A percentile compares a stretch with the other conserved stretches of the same genome.
Conservation (phyloP, 1,284 basidiomycete species). For the Ustilago tritici region DNA sequence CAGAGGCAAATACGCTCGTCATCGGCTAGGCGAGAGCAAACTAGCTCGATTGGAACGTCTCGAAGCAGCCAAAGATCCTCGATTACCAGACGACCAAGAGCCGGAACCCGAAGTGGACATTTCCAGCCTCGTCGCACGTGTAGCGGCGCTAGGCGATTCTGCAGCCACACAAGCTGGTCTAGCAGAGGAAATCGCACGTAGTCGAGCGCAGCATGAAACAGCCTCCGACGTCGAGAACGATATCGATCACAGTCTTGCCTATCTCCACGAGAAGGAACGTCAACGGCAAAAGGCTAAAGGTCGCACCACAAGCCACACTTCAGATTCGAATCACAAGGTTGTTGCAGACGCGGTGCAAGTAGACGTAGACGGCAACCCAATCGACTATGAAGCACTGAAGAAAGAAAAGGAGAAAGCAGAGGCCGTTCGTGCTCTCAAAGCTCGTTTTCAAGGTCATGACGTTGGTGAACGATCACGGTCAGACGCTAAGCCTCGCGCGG, state of each 20-base stretch:
- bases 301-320: conserved; percentile 4
- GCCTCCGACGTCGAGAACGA: conserved; percentile 57
- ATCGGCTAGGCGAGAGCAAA: conserved; percentile 57
- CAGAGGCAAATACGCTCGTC: conserved; percentile 54
- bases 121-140: conserved; percentile 51
- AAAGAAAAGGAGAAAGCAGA: conserved; percentile 61
- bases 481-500: conserved; percentile 13
- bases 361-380: conserved; percentile 35
- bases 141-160: conserved; percentile 52
- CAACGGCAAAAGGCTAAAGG: conserved; percentile 43
- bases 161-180: conserved; percentile 40
- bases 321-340: conserved; percentile 4
- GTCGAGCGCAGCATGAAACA: conserved; percentile 43
- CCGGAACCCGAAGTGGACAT: conserved; percentile 66
- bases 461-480: conserved; percentile 37
- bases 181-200: conserved; percentile 28
- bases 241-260: conserved; percentile 56
- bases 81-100: conserved; percentile 49
- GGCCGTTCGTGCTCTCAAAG: conserved; percentile 55
- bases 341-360: conserved; percentile 16
- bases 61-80: conserved; percentile 49
- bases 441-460: conserved; percentile 49
- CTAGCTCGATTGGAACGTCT: conserved; percentile 51
- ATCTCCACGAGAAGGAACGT: conserved; percentile 53
- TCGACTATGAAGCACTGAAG: conserved; percentile 47